Evolutionary conservation across 306 rosid genomes (phyloP).

Genomic region (Arachis hypogaea): DNA sequence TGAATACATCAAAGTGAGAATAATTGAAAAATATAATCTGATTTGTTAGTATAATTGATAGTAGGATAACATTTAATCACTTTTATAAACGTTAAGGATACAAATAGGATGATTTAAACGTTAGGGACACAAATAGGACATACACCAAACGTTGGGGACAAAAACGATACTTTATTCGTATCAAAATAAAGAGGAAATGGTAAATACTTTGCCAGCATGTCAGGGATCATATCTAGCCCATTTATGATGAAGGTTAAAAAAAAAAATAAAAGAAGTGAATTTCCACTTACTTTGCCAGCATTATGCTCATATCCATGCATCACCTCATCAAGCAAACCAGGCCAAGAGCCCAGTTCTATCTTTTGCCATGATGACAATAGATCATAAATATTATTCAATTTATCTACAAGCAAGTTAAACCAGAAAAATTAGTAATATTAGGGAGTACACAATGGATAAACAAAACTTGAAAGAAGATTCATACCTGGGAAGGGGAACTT

Average conservation of each 20-base stretch:
- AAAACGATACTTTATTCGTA: neutral
- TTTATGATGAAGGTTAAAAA: neutral
- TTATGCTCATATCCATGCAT: slow-evolving; percentile 69
- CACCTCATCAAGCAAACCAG: slow-evolving; percentile 82
- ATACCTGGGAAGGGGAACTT: slow-evolving; percentile 63
- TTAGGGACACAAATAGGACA: no score
- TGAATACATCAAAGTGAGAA: no score
- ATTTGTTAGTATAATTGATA: no score
- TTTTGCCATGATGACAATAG: slow-evolving; percentile 75
- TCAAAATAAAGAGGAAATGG: neutral
- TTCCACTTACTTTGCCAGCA: slow-evolving; percentile 67
- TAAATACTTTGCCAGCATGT: no score
- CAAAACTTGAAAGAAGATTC: slow-evolving; percentile 20
- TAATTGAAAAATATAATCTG: no score
- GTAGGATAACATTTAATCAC: no score
- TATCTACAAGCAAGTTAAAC: slow-evolving; percentile 52
- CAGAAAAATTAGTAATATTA: slow-evolving; percentile 31
- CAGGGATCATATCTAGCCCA: no score
- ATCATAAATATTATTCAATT: slow-evolving; percentile 55
- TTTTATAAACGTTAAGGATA: no score
- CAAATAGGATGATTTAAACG: no score
- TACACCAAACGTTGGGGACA: no score
- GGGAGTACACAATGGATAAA: slow-evolving; percentile 10
- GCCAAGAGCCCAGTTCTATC: slow-evolving; percentile 84
- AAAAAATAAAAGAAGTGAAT: neutral